Evolutionary conservation across 495 filamentous ascomycete species (phyloP).

Genomic region (Penicillium malachiteum): DNA sequence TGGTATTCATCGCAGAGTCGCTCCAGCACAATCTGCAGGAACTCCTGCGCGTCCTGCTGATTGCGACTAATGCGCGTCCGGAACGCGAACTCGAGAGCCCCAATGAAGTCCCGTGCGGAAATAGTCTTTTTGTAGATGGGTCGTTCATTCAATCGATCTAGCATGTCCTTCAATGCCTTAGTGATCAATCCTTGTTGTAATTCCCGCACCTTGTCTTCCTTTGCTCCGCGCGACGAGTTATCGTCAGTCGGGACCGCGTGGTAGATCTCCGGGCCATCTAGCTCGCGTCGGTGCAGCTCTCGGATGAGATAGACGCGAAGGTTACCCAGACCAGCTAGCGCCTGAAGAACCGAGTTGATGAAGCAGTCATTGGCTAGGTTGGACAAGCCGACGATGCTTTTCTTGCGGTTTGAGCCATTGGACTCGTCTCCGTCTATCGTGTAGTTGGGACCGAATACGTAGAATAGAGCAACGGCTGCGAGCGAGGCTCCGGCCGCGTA

Average conservation of each 20-base stretch:
- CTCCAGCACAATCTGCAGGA: conserved; percentile 90
- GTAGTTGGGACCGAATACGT: conserved; percentile 94
- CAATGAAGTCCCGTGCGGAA: conserved; percentile 76
- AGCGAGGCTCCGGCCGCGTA: conserved; percentile 96
- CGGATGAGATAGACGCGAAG: conserved; percentile 87
- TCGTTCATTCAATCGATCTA: conserved; percentile 91
- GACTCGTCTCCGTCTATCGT: conserved; percentile 79
- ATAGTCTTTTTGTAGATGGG: conserved; percentile 94
- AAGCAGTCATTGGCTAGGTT: conserved; percentile 99
- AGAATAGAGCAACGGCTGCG: conserved; percentile 92
- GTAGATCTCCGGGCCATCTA: conserved; percentile 76
- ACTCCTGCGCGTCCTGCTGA: conserved; percentile 99
- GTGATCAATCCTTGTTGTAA: conserved; percentile 80
- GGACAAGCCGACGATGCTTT: conserved; percentile 81
- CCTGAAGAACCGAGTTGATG: conserved; percentile 96
- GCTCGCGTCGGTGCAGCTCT: conserved; percentile 75
- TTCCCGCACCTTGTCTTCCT: conserved; percentile 65
- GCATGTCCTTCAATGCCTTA: conserved; percentile 83
- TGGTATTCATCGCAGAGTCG: conserved; percentile 91
- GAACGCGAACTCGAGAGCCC: conserved; percentile 80
- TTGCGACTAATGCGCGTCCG: conserved; percentile 84
- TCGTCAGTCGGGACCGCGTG: conserved; percentile 50
- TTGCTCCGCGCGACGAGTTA: conserved; percentile 40
- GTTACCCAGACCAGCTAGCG: conserved; percentile 90
- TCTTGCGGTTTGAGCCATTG: conserved; percentile 66